Evolutionary conservation across 1,284 basidiomycete genomes (phyloP), one percentile per base, ranked within the genome.

Genomic region (Trichosporon asahii): DNA sequence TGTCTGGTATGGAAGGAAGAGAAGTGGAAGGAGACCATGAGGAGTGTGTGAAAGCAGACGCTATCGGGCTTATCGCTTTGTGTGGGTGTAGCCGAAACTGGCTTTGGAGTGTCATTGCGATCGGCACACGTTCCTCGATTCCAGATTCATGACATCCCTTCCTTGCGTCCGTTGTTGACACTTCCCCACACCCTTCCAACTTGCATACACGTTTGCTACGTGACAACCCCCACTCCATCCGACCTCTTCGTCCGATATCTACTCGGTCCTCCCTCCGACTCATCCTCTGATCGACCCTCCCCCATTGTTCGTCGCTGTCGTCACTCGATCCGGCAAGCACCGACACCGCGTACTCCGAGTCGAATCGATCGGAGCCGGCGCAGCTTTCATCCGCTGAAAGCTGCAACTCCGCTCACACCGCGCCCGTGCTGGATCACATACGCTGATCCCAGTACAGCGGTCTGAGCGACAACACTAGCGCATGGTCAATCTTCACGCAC

Each of bases 401-500:
- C 57, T 61, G 57, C 57, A 61, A 61, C 27, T n/a, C 29, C 57
- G 57, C 57, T 61, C 57, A 61, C 57, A 61, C 57, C 57, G 57
- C 57, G 57, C 27, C 15, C 31, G 57, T 61, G 57, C 57, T 61
- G 57, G 57, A 61, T 61, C 57, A 61, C 14, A 31, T 5, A 2
- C 35, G 3, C 18, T 61, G 57, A 61, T 61, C 57, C 27, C 29
- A 61, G 57, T 31, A 31, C 57, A 61, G 57, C 57, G 68, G 60
- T 69, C 69, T 67, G 69, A 67, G 69, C 29, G 31, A 61, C 35
- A 35, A 35, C 49, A 8, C 69, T 72, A n/a, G 68, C 76, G 75
- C 75, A 85, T 85, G 84, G 81, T 79, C 71, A 83, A 83, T 70
- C 90, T 94, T 85, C 92, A 94, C 91, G 90, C 87, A 70, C 87